Conservation (phyloP, 1,284 basidiomycete genomes). For the Clitocybe nebularis region DNA sequence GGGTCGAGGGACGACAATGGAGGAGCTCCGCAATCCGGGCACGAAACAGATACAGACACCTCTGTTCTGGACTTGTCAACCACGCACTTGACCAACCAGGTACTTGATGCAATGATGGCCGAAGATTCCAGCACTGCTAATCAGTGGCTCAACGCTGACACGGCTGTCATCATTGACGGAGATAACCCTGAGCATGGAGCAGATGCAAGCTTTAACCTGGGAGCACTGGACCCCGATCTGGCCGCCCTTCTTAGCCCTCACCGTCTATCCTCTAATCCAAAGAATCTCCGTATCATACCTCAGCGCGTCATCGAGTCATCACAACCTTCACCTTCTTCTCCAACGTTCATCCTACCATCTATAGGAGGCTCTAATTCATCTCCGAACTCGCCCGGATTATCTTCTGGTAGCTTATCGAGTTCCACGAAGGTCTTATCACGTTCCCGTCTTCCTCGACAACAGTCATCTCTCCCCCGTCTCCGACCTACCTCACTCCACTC, state of each 20-base stretch:
- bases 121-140: constrained; percentile 34
- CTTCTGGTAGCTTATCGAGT: constrained; percentile 6
- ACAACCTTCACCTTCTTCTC: constrained; percentile 11
- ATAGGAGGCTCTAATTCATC: constrained; percentile 11
- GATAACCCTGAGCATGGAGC: constrained; percentile 12
- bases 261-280: constrained; percentile 17
- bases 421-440: constrained; percentile 8
- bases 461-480: constrained; percentile 19
- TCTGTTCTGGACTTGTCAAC: constrained; percentile 57
- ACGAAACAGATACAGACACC: constrained; percentile 24
- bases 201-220: constrained; percentile 45
- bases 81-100: constrained; percentile 49
- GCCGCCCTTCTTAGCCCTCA: constrained; percentile 59
- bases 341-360: constrained; percentile 9
- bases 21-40: constrained; percentile 6
- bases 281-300: constrained; percentile 20
- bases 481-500: constrained; percentile 11
- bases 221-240: constrained; percentile 56
- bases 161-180: constrained; percentile 34
- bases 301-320: constrained; percentile 12
- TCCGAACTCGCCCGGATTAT: constrained; percentile 1
- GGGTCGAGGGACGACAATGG: neutral
- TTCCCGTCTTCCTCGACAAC: constrained; percentile 14
- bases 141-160: constrained; percentile 43
- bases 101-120: constrained; percentile 50